Evolutionary conservation across 2,329 filamentous ascomycete genomes (phyloP), one percentile per base, ranked within the genome.

Genomic region (Teratosphaeria nubilosa): DNA sequence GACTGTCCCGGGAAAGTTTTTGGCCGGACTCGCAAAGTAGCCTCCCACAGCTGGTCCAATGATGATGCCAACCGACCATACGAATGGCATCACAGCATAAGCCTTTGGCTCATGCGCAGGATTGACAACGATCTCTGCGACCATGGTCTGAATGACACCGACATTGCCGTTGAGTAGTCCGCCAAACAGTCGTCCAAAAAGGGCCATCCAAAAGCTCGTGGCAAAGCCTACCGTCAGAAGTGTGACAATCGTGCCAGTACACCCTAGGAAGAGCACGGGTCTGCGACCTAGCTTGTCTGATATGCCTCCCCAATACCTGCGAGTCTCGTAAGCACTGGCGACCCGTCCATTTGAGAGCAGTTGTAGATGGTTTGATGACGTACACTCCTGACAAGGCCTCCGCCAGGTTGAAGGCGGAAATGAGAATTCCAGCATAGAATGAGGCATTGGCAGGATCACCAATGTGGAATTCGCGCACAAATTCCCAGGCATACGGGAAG

Each of bases 31-130:
- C 59, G 91, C 88, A 70, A 96, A 90, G 57, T 87, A 83, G 34
- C 92, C 92, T 59, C 92, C 92, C 63, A 96, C 90, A 5, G 87
- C 88, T 62, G 91, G 88, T 0, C 91, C 91, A 56, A 95, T 80
- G 63, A 96, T 95, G 10, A 90, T 95, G 25, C 91, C 91, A 56
- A 96, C 86, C 53, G 83, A 87, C 91, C 91, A 96, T 7, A 96
- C 87, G 69, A 96, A 96, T 0, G 91, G 91, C 90, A 96, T 95
- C 51, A 96, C 83, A 2, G 90, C 85, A 72, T 91, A 96, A 30
- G 91, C 91, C 61, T 87, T 84, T 59, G 90, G 90, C 75, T 95
- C 90, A 74, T 95, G 89, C 67, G 91, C 87, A 14, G 88, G 90
- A 59, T 86, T 88, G 34, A 82, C 88, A 55, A 95, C 88, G 58